Percentiles rank a stretch among this genome's conserved stretches.
Conservation (phyloP, 2,329 filamentous ascomycete genomes). For the Pestalotiopsis sp. region DNA sequence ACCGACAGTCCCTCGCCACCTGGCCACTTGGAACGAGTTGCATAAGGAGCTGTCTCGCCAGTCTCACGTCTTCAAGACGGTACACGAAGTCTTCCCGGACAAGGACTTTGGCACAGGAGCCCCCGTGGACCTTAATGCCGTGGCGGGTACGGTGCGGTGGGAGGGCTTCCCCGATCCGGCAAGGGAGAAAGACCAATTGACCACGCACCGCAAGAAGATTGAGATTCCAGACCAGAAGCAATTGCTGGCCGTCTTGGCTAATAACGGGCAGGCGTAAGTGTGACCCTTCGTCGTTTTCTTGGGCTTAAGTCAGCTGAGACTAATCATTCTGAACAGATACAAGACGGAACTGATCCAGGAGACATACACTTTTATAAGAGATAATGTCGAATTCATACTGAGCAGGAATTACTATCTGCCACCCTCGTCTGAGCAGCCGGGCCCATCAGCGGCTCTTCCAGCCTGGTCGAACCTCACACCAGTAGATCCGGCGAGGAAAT, state of each 20-base stretch:
- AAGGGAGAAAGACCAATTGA: conserved; percentile 15
- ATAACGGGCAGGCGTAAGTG: conserved; percentile 55
- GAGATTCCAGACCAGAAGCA: conserved; percentile 57
- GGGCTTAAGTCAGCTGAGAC: background rate
- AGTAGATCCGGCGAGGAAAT: conserved; percentile 52
- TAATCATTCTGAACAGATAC: conserved; percentile 39
- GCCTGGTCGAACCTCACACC: conserved; percentile 49
- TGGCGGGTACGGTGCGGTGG: conserved; percentile 56
- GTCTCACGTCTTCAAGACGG: conserved; percentile 58
- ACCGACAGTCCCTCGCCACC: conserved; percentile 18
- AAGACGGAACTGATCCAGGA: conserved; percentile 58
- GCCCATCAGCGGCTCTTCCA: conserved; percentile 40
- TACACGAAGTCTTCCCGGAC: conserved; percentile 55
- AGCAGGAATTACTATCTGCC: conserved; percentile 46
- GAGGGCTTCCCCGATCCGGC: conserved; percentile 57
- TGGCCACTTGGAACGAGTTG: conserved; percentile 51
- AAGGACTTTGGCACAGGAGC: conserved; percentile 45
- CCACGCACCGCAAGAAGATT: conserved; percentile 57
- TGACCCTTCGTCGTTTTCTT: background rate
- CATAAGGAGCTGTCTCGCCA: conserved; percentile 57
- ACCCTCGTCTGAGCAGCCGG: conserved; percentile 24
- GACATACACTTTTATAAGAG: conserved; percentile 53
- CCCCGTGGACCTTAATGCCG: conserved; percentile 42
- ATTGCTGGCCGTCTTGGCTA: conserved; percentile 48
- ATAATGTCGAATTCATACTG: conserved; percentile 57